These are phyloP conservation scores for Aureobasidium lini DNA, from an alignment of 2,329 filamentous ascomycete species.

Conservation along the genomic window DNA sequence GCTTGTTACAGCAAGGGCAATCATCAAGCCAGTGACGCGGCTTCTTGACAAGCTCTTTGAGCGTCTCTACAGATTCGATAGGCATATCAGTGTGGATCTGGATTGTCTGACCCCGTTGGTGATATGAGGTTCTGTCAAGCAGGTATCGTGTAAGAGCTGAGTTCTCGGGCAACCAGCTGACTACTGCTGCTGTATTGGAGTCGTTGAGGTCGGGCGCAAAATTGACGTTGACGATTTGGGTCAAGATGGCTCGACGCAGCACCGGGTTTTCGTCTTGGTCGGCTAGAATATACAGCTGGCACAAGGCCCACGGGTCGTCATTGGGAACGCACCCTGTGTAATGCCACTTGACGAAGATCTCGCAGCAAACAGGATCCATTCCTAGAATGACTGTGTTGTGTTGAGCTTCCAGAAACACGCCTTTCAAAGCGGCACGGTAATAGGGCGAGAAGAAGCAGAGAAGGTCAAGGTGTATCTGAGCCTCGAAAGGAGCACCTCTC, in stretches of 20 bases:
- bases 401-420: not conserved
- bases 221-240: not conserved
- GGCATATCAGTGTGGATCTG: not conserved
- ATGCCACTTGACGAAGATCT: not conserved
- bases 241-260: not conserved
- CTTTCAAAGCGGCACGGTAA: not conserved
- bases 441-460: not conserved
- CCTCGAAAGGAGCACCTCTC: no score
- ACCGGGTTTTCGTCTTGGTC: not conserved
- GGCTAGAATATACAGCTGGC: constrained; percentile 1
- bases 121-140: not conserved
- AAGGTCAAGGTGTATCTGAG: not conserved
- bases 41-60: not conserved
- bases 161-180: not conserved
- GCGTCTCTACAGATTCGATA: not conserved
- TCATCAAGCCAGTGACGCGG: not conserved
- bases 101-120: no score
- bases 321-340: not conserved
- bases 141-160: not conserved
- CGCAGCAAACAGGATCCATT: not conserved
- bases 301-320: not conserved
- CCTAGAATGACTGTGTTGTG: not conserved
- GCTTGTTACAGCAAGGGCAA: not conserved
- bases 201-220: not conserved
- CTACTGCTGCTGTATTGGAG: not conserved